Conservation (phyloP, 148 eudicot genomes). For the Rhododendron mucronatum region DNA sequence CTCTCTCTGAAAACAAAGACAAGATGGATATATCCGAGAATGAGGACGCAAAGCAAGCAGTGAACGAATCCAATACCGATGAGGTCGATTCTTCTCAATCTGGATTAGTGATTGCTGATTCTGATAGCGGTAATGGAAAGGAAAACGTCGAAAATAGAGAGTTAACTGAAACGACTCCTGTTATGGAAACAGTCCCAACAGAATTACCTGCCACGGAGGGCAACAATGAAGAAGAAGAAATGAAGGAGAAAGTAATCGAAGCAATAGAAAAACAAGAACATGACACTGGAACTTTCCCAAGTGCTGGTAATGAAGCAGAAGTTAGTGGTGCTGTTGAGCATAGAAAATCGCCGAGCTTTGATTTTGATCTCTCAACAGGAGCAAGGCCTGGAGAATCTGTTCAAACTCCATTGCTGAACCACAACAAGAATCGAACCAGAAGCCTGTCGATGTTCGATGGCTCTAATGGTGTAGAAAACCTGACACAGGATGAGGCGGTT, state of each 20-base stretch:
- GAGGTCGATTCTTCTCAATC: slow-evolving; percentile 7
- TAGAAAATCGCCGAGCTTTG: slow-evolving; percentile 39
- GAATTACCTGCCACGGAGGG: not conserved
- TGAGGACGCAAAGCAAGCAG: slow-evolving; percentile 1
- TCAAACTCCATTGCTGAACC: slow-evolving; percentile 39
- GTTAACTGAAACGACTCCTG: not conserved
- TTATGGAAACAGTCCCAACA: slow-evolving; percentile 1
- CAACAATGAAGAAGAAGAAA: not conserved
- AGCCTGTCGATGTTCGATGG: slow-evolving; percentile 19
- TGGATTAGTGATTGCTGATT: not conserved
- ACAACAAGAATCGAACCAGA: slow-evolving; percentile 18
- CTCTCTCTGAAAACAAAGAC: not conserved
- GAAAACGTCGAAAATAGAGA: not conserved
- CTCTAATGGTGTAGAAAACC: not conserved
- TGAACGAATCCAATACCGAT: not conserved
- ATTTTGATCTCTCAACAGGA: slow-evolving; percentile 28
- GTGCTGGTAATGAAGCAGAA: slow-evolving; percentile 2
- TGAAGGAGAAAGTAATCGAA: not conserved
- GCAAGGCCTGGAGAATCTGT: slow-evolving; percentile 31
- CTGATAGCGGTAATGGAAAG: not conserved
- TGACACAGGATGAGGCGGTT: slow-evolving; percentile 6
- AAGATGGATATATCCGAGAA: slow-evolving; percentile 3
- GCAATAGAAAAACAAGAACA: not conserved
- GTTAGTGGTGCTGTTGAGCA: slow-evolving; percentile 12
- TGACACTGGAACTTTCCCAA: not conserved